Evolutionary conservation across 106 monocot genomes (phyloP), one percentile per base, ranked within the genome.

Genomic region (Allium sativum): DNA sequence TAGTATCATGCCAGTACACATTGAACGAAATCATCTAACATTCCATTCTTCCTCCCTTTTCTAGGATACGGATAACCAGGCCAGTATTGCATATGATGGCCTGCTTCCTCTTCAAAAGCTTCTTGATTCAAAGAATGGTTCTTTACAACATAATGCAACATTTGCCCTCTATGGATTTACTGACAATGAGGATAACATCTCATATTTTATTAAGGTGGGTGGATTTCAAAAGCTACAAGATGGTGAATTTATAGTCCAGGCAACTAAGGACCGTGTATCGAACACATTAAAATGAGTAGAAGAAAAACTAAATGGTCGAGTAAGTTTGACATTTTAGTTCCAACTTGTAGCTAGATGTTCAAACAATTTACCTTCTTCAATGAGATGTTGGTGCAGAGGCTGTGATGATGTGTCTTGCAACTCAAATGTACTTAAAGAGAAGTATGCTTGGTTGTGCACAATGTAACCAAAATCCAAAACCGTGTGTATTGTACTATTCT

Each of bases 191-290:
- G 98, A 98, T 73, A 92, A 98, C 65, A 70, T 98, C 16, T 73
- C 82, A 21, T 80, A 85, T 61, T 92, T 98, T 70, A 81, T 98
- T 15, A 98, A 92, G 70, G 87, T 82, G 48, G 98, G 92, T 61
- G 91, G 92, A 45, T 80, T 98, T 68, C 98, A 98, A 62, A 98
- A 85, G 46, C 77, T 92, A 62, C 98, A 88, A 75, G 92, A 98
- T 78, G 98, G 98, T 48, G 98, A 98, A 69, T 98, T 92, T 71
- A 91, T 88, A 82, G 98, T 92, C 53, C 98, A 92, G 70, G 98
- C 98, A 67, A 98, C 98, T 15, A 98, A 98, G 54, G 98, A 98
- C 71, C 92, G 98, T 79, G 91, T 98, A 10, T 80, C 98, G n/a
- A 98, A 92, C 68, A 98, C 98, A 69, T 68, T 98, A 65, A 92